Conservation (phyloP, 2,329 filamentous ascomycete genomes). For the Cryphonectria carpinicola region DNA sequence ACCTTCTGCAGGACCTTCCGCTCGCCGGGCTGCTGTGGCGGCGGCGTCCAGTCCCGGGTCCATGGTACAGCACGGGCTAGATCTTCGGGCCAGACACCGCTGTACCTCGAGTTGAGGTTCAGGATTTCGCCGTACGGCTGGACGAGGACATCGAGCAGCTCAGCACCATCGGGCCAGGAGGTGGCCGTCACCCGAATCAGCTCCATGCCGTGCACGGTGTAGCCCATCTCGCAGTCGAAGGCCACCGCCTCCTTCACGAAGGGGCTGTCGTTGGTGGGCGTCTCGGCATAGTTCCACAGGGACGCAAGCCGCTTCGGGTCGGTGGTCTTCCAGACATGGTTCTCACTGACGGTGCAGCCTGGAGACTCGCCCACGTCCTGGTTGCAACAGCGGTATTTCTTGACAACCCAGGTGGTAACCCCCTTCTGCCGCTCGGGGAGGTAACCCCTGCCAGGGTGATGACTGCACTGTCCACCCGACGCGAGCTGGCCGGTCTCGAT, state of each 20-base stretch:
- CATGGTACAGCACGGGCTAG: slow-evolving; percentile 70
- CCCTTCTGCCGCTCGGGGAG: slow-evolving; percentile 61
- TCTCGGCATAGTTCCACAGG: slow-evolving; percentile 78
- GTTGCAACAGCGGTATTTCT: slow-evolving; percentile 78
- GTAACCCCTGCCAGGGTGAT: slow-evolving; percentile 77
- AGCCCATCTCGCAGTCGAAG: slow-evolving; percentile 98
- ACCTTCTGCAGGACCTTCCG: slow-evolving; percentile 69
- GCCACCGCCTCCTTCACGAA: slow-evolving; percentile 67
- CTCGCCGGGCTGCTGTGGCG: slow-evolving; percentile 33
- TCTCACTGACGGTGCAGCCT: slow-evolving; percentile 72
- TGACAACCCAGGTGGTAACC: slow-evolving; percentile 59
- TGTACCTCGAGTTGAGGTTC: slow-evolving; percentile 91
- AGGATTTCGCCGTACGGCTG: slow-evolving; percentile 81
- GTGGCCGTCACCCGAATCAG: slow-evolving; percentile 88
- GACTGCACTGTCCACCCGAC: slow-evolving; percentile 75
- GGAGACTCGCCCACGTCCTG: slow-evolving; percentile 70
- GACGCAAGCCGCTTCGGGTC: slow-evolving; percentile 76
- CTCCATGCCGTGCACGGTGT: slow-evolving; percentile 86
- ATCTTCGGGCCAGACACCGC: slow-evolving; percentile 80
- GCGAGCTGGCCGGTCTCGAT: slow-evolving; percentile 75
- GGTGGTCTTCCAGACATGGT: slow-evolving; percentile 87
- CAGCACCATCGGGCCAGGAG: slow-evolving; percentile 78
- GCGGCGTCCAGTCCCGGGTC: slow-evolving; percentile 37
- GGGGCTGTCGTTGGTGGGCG: slow-evolving; percentile 65
- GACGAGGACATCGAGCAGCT: slow-evolving; percentile 83